Base-by-base conservation (phyloP, 2,329 filamentous ascomycete genomes). In the Camptophora hylomeconis region DNA sequence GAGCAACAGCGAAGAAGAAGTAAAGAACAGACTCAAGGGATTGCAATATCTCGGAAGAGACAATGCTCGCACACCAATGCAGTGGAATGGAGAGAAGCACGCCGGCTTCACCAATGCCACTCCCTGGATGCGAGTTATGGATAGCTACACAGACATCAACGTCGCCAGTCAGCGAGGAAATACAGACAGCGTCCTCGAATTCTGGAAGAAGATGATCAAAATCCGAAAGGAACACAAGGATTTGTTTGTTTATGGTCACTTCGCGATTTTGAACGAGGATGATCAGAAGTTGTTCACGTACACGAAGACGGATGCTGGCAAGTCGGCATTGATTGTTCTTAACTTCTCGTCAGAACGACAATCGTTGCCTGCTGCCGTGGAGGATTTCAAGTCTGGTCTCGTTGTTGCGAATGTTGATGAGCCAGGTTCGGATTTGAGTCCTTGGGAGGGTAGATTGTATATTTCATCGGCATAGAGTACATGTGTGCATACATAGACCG, bases 71-170 rank as follows among this genome's bases (percentile, higher is more conserved):
- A 72, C 74, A 1, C 78, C 78, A 0, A 74, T 84, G 51, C 76
- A 81, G 46, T 84, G 79, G 78, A 62, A 72, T 37, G 45, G 51
- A n/a, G 31, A 36, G 18, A 57, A 53, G 0, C 65, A 81, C 35
- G 75, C 61, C 0, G 78, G 79, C 7, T 84, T 83, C 54, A 73
- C 74, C 1, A 56, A 56, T 2, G 53, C 53, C 1, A 61, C 59
- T 30, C 74, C 77, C 2, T 84, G 79, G 79, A 82, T 83, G 68
- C 63, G 67, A 9, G 66, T 73, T 20, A 74, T 80, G 46, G 67
- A 75, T 32, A 66, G 72, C 45, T 75, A 72, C 47, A 47, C 47
- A 2, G 49, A 57, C n/a, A 58, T 76, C 53, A 84, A 84, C 45
- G 75, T 71, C 16, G 64, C 61, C 2, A 45, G 57, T 1, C 47